Evolutionary conservation across 1,284 basidiomycete genomes (phyloP), one percentile per base, ranked within the genome.

Genomic region (Meira nashicola): DNA sequence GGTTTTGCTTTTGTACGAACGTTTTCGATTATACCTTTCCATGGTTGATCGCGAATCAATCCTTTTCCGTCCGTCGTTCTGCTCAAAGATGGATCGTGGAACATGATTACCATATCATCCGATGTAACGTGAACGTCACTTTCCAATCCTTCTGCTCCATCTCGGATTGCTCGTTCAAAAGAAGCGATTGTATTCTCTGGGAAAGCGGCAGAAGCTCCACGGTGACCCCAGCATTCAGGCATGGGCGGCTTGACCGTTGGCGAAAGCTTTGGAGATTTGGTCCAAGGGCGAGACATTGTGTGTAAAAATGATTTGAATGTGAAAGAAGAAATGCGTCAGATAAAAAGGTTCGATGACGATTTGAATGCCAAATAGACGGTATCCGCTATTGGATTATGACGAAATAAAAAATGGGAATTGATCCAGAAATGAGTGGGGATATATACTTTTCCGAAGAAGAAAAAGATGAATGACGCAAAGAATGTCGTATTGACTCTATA

Each of bases 21-120:
- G 73, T 92, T 84, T 76, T 92, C 83, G 83, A 94, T 89, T 15
- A 88, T 88, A 39, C 85, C 82, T 54, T 81, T 79, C 60, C 83
- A 84, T 5, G 78, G 75, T 61, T 80, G 80, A 49, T 81, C 76
- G 46, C 81, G 77, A 64, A 84, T 83, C 21, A 80, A 73, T 25
- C 84, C 84, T 12, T 78, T 78, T 21, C 84, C 83, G 67, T 83
- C 77, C 38, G 84, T 85, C 17, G 83, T 85, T 19, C 84, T 78
- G 54, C 81, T 81, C 10, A 84, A 52, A 51, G 74, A 85, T 11
- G 90, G 89, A 80, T 97, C 93, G 79, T 96, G 92, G 80, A 94
- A 95, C 90, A 97, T 92, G 63, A 97, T 80, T 51, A 97, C 88
- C 52, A 91, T 86, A 72, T 87, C 83, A 81, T 97, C 94, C 67